Base-by-base conservation (phyloP, 192 early-diverging fungal genomes). In the Paraglomus occultum region DNA sequence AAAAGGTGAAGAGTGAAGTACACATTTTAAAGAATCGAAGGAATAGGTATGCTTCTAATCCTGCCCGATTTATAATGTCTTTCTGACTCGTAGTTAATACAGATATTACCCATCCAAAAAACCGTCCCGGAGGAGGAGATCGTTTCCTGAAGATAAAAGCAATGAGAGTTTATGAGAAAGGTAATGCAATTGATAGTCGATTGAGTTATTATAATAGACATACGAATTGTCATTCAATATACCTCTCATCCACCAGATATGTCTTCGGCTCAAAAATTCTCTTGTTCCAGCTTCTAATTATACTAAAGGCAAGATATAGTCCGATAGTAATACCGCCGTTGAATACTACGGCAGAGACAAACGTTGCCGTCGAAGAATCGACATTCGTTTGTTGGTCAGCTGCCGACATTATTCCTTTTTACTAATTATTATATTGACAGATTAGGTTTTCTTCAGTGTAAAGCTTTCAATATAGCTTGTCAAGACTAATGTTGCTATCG, bases 41-140 rank as follows among this genome's bases (percentile, higher is more conserved):
- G 66, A 90, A 85, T 83, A 93, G 90, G 72, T 87, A 96, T 0
- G 89, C 82, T 75, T 95, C 93, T 8, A 92, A 78, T 0, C 91
- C 89, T 5, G 83, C 82, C 8, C 77, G 80, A 12, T 68, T 48
- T 44, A 89, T 82, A 18, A 91, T 68, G 1, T 82, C 78, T 8
- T 74, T 77, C 47, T 91, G 86, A 8, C 79, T 73, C 31, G 78
- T 79, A 4, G 69, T 74, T n/a, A 91, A 73, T 8, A 83, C 66
- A 0, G 85, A 77, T 1, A 74, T 74, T 39, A 92, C 77, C 89
- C 89, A 92, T 9, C 72, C 64, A 60, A 91, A 80, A 40, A 80
- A 18, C 0, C 88, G 84, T 6, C 59, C 71, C 38, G 85, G 81
- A 17, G 78, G 73, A 44, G 80, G 80, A 1, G 88, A 86, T 51